Conservation (phyloP, 148 eudicot species). For the Fagopyrum tataricum region DNA sequence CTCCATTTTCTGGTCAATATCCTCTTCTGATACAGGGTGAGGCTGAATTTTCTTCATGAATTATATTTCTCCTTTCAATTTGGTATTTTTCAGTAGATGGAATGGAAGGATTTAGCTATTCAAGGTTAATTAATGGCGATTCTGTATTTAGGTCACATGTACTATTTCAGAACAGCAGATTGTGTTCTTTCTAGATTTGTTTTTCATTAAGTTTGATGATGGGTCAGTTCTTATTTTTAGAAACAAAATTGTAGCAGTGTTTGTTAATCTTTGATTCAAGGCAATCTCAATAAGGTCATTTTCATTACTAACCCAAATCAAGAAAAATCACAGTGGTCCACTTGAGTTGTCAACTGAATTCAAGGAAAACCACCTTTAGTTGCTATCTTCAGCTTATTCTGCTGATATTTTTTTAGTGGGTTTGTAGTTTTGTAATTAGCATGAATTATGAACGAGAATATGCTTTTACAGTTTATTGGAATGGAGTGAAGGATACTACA, state of each 20-base stretch:
- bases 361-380: background rate
- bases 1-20: slow-evolving; percentile 70
- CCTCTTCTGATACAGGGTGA: slow-evolving; percentile 28
- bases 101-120: background rate
- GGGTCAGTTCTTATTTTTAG: background rate
- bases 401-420: background rate
- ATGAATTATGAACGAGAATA: background rate
- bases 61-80: background rate
- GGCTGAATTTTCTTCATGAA: background rate
- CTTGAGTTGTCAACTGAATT: background rate
- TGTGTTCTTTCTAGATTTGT: background rate
- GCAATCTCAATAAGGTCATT: background rate
- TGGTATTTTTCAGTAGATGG: slow-evolving; percentile 4
- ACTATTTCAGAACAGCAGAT: background rate
- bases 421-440: background rate
- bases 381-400: background rate
- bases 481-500: slow-evolving; percentile 77
- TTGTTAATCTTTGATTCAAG: background rate
- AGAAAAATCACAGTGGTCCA: background rate
- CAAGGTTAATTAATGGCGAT: background rate
- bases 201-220: background rate
- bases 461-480: slow-evolving; percentile 34
- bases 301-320: slow-evolving; percentile 7
- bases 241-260: background rate
- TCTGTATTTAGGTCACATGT: background rate